Evolutionary conservation across 2,329 filamentous ascomycete species (phyloP).

Genomic region (Albophoma yamanashiensis): DNA sequence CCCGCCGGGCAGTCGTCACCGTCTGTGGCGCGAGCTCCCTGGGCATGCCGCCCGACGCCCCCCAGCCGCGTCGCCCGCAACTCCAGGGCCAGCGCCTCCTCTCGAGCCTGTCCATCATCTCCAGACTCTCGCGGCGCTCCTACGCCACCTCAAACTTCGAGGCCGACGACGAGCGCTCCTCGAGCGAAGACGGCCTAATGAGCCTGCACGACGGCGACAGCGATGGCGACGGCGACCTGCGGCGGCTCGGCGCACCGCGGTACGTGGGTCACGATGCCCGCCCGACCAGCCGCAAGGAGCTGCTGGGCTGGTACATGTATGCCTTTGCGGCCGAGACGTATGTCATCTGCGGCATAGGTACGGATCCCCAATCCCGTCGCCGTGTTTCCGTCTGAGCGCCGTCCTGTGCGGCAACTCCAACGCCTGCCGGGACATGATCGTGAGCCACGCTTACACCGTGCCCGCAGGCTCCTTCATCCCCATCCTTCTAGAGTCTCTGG

Average conservation of each 20-base stretch:
- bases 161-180: constrained; percentile 59
- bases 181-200: constrained; percentile 17
- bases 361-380: constrained; percentile 14
- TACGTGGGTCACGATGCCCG: constrained; percentile 81
- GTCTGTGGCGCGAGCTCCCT: background rate
- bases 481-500: constrained; percentile 87
- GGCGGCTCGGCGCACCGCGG: constrained; percentile 28
- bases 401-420: background rate
- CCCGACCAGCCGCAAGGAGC: constrained; percentile 78
- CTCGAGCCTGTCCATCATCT: constrained; percentile 38
- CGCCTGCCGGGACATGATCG: background rate
- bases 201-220: constrained; percentile 25
- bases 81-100: constrained; percentile 30
- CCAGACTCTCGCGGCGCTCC: constrained; percentile 47
- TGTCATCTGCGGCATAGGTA: constrained; percentile 70
- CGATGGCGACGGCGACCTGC: constrained; percentile 13
- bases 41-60: constrained; percentile 3
- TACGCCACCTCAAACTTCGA: constrained; percentile 51
- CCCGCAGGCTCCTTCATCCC: constrained; percentile 82
- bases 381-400: too few species aligned
- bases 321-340: constrained; percentile 95
- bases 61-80: constrained; percentile 25
- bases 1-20: background rate
- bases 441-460: background rate
- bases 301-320: constrained; percentile 92